Conservation (phyloP, 176 grass and related monocot species). For the Carex littledalei region DNA sequence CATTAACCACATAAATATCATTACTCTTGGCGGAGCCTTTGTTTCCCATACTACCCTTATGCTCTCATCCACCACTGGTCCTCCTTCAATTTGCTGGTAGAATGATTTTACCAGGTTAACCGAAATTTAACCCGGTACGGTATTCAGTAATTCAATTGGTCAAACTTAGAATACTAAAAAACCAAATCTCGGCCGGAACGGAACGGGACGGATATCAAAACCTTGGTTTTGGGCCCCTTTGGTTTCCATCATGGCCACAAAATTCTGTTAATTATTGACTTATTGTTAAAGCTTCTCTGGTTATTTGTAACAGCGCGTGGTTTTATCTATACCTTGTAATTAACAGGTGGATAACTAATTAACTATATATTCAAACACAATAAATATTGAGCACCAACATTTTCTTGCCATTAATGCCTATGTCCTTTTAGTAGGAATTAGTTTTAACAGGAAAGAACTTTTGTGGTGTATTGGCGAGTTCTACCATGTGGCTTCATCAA, state of each 20-base stretch:
- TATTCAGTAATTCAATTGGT: background rate
- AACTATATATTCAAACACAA: slow-evolving; percentile 4
- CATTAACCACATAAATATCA: no score
- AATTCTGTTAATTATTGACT: background rate
- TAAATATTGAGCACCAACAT: slow-evolving; percentile 3
- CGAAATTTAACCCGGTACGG: background rate
- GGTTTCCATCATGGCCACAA: background rate
- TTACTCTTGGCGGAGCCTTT: no score
- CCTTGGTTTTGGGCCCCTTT: background rate
- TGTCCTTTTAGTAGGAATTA: background rate
- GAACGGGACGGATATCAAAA: background rate
- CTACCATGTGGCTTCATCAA: no score
- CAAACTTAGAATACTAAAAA: background rate
- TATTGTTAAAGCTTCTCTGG: background rate
- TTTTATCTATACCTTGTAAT: slow-evolving; percentile 17
- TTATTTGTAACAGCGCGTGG: background rate
- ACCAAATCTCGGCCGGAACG: background rate
- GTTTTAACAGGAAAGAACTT: background rate
- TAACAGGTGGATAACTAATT: background rate
- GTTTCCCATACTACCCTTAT: no score
- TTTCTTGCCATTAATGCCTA: background rate
- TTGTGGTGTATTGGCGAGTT: no score
- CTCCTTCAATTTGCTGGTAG: no score
- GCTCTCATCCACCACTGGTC: no score
- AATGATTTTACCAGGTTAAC: background rate